Evolutionary conservation across 1,139 yeast species (phyloP).

Genomic region (Scheffersomyces titani): DNA sequence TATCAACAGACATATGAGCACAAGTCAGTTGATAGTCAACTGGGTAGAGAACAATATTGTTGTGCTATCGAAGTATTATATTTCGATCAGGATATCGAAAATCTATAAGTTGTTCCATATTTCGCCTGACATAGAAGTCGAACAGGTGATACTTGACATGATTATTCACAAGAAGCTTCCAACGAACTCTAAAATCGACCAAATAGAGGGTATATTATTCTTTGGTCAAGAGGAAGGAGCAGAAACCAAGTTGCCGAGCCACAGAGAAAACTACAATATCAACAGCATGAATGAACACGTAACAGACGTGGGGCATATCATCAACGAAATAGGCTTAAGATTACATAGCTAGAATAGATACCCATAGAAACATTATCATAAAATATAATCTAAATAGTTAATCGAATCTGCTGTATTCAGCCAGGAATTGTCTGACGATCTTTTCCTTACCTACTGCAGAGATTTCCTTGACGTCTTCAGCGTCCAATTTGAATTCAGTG

Average conservation of each 20-base stretch:
- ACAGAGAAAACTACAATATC: neutral
- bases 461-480: slow-evolving; percentile 27
- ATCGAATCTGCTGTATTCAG: slow-evolving; percentile 23
- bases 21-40: slow-evolving; percentile 19
- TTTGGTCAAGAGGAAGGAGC: slow-evolving; percentile 20
- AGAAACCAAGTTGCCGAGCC: neutral
- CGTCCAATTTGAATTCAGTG: slow-evolving; percentile 23
- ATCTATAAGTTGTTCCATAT: slow-evolving; percentile 17
- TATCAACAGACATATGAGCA: neutral
- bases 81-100: slow-evolving; percentile 21
- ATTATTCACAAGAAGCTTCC: slow-evolving; percentile 36
- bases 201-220: slow-evolving; percentile 23
- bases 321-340: slow-evolving; percentile 14
- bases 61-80: slow-evolving; percentile 30
- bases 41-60: slow-evolving; percentile 35
- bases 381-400: slow-evolving; percentile 4
- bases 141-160: slow-evolving; percentile 33
- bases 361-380: neutral
- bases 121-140: slow-evolving; percentile 15
- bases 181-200: slow-evolving; percentile 33
- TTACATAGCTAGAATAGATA: neutral
- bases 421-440: slow-evolving; percentile 27
- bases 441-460: slow-evolving; percentile 24
- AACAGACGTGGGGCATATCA: slow-evolving; percentile 23
- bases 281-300: slow-evolving; percentile 21